Evolutionary conservation across 768 basidiomycete genomes (phyloP).

Genomic region (Rhizopogon salebrosus): DNA sequence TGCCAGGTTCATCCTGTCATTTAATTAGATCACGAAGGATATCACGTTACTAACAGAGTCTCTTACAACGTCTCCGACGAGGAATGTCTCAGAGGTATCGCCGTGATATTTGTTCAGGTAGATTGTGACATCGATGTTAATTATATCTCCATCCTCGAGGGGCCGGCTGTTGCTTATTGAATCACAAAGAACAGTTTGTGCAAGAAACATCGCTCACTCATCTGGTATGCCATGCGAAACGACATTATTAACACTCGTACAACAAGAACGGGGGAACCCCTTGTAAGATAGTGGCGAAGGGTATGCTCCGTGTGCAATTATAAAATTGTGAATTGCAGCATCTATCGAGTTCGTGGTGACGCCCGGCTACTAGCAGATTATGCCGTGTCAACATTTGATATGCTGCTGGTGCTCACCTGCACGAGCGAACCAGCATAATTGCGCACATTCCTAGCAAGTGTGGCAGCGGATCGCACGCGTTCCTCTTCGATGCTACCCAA

Average conservation of each 20-base stretch:
- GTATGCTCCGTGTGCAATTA: conserved; percentile 67
- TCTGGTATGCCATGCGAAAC: conserved; percentile 89
- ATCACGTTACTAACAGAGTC: background rate
- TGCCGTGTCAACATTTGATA: background rate
- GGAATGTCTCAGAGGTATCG: conserved; percentile 81
- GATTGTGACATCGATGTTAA: conserved; percentile 86
- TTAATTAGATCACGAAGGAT: background rate
- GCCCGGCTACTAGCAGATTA: conserved; percentile 43
- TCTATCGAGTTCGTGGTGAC: conserved; percentile 77
- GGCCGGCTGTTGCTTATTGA: conserved; percentile 55
- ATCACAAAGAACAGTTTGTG: background rate
- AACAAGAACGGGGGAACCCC: conserved; percentile 45
- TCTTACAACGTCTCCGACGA: conserved; percentile 73
- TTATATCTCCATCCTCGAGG: conserved; percentile 76
- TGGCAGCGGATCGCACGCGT: conserved; percentile 47
- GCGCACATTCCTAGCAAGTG: conserved; percentile 52
- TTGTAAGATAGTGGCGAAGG: conserved; percentile 80
- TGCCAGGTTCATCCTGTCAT: conserved; percentile 61
- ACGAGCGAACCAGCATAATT: conserved; percentile 50
- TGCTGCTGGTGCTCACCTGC: conserved; percentile 30
- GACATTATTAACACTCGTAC: conserved; percentile 81
- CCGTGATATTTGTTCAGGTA: conserved; percentile 85
- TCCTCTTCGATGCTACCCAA: conserved; percentile 52
- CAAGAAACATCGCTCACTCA: conserved; percentile 46
- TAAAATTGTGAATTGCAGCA: conserved; percentile 62